These are phyloP conservation scores for Hypoxylon sp. DNA, from an alignment of 2,329 filamentous ascomycete species.

Conservation along the genomic window DNA sequence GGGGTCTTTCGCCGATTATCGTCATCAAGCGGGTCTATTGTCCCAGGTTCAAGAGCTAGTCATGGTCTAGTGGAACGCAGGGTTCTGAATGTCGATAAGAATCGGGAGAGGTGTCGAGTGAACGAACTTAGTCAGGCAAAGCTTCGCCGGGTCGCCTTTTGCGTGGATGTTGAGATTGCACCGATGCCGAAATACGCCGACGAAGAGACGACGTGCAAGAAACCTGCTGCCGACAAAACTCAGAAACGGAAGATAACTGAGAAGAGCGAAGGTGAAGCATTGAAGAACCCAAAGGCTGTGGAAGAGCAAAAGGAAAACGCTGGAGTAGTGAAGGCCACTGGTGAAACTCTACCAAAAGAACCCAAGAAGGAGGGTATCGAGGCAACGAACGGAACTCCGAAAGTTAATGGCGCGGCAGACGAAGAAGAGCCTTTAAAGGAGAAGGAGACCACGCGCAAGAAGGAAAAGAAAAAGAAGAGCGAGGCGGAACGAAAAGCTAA, in stretches of 20 bases:
- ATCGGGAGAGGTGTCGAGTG: conserved; percentile 84
- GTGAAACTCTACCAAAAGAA: conserved; percentile 59
- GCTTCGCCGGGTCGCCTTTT: conserved; percentile 90
- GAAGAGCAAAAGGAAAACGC: conserved; percentile 71
- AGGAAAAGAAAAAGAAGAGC: conserved; percentile 95
- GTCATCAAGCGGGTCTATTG: conserved; percentile 70
- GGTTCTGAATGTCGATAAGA: conserved; percentile 86
- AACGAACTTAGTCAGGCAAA: conserved; percentile 85
- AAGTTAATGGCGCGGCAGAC: conserved; percentile 49
- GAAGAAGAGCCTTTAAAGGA: conserved; percentile 53
- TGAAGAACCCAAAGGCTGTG: conserved; percentile 75
- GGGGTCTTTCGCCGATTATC: conserved; percentile 87
- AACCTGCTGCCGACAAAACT: conserved; percentile 66
- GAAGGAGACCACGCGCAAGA: conserved; percentile 77
- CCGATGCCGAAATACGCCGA: conserved; percentile 85
- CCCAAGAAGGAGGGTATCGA: conserved; percentile 57
- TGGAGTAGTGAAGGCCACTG: conserved; percentile 61
- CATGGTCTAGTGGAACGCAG: conserved; percentile 84
- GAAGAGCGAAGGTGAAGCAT: conserved; percentile 79
- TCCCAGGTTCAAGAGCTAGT: conserved; percentile 64
- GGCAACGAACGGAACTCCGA: conserved; percentile 47
- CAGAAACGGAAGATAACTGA: conserved; percentile 76
- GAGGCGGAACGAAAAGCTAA: conserved; percentile 93
- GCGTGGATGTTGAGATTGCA: conserved; percentile 97
- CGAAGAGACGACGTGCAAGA: conserved; percentile 66